Base-by-base conservation (phyloP, 768 basidiomycete genomes). In the Leccinum pellstonianum region DNA sequence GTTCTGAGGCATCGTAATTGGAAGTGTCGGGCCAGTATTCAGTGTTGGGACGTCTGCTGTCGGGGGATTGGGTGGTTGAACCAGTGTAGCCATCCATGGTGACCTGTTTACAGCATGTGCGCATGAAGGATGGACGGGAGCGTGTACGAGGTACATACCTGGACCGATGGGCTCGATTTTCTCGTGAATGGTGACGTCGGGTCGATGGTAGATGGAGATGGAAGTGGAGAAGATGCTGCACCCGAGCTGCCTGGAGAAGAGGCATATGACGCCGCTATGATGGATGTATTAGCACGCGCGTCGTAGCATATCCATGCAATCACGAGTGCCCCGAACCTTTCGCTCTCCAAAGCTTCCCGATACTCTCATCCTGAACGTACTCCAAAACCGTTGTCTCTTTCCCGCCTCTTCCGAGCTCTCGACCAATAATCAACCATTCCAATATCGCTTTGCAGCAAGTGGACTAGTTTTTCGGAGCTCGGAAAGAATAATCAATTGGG, bases 391-490 rank as follows among this genome's bases (percentile, higher is more conserved):
- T n/a, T 17, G 61, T 62, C 25, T 71, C 69, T 29, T 63, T 71
- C 10, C 70, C 67, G 29, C 65, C 55, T 29, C 60, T 69, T 54
- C 67, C 68, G 7, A 66, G 59, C 10, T 85, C 82, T 62, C 85
- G 84, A 56, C 83, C 82, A 23, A 96, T 74, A 3, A 95, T 86
- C 1, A 95, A 76, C 71, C 93, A 85, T 68, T 96, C 94, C 4
- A 97, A 69, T 86, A 95, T 62, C 83, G 82, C 37, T 80, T 77
- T 2, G 84, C 92, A 19, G 88, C 89, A 74, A 61, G 50, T 21
- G 33, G 5, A 17, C 56, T 66, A 9, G 54, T 64, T 52, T 60
- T 59, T 27, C 68, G 64, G 19, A 73, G 66, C 52, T 74, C 67
- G 37, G 71, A 71, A 47, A 73, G 70, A n/a, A 73, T 64, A 2